Conservation (phyloP, 306 rosid species). For the Parietaria judaica region DNA sequence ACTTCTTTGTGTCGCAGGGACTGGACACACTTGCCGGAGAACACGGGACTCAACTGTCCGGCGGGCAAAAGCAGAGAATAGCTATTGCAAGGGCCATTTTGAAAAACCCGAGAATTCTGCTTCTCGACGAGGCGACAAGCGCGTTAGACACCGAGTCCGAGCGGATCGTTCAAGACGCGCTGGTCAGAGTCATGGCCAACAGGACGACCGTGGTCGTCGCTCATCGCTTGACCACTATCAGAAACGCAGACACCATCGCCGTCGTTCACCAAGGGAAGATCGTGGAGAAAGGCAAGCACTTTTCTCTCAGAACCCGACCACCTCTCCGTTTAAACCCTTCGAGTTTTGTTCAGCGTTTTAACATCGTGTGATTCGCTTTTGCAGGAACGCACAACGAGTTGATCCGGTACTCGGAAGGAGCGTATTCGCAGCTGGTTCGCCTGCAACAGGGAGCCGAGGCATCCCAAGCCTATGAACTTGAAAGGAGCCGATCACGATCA, state of each 20-base stretch:
- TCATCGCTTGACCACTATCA: conserved; percentile 81
- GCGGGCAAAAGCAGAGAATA: conserved; percentile 95
- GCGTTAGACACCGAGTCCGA: conserved; percentile 89
- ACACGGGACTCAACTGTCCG: conserved; percentile 86
- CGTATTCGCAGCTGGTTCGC: conserved; percentile 72
- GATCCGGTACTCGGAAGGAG: conserved; percentile 48
- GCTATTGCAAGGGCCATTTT: conserved; percentile 92
- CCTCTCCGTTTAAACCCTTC: not conserved
- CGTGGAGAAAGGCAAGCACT: conserved; percentile 51
- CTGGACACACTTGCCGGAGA: conserved; percentile 77
- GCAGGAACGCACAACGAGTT: conserved; percentile 68
- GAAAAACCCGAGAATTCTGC: conserved; percentile 80
- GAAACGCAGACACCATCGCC: conserved; percentile 73
- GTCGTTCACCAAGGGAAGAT: conserved; percentile 81
- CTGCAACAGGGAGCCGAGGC: conserved; percentile 50
- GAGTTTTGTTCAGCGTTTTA: not conserved
- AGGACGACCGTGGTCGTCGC: conserved; percentile 85
- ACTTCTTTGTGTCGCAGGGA: conserved; percentile 41
- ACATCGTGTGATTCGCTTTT: not conserved
- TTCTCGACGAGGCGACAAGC: conserved; percentile 94
- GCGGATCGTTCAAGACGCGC: conserved; percentile 83
- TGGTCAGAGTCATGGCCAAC: conserved; percentile 48
- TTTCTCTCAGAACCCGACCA: not conserved
- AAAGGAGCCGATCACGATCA: conserved; percentile 8
- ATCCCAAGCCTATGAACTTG: conserved; percentile 18